A percentile compares a stretch with the other conserved stretches of the same genome.
Conservation (phyloP, 495 filamentous ascomycete species). For the Wilcoxina mikolae region DNA sequence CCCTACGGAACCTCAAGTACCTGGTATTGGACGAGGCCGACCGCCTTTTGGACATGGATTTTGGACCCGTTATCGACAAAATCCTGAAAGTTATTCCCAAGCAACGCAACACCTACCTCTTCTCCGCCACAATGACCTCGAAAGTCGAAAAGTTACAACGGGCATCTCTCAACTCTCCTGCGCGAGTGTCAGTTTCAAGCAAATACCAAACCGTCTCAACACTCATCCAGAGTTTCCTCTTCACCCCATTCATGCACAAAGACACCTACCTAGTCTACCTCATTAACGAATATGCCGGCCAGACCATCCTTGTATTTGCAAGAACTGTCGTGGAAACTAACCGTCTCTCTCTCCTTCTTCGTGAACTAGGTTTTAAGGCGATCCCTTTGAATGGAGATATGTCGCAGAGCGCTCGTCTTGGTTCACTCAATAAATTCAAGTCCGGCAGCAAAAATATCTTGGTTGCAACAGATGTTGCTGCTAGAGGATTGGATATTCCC, state of each 20-base stretch:
- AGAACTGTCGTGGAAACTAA: conserved; percentile 88
- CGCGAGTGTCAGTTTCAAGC: conserved; percentile 56
- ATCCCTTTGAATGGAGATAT: conserved; percentile 88
- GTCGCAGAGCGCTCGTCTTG: conserved; percentile 67
- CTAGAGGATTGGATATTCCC: conserved; percentile 88
- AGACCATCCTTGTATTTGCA: conserved; percentile 75
- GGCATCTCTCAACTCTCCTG: conserved; percentile 65
- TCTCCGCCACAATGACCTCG: conserved; percentile 82
- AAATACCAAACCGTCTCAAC: conserved; percentile 84
- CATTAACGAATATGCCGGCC: conserved; percentile 69
- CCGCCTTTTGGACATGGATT: conserved; percentile 80
- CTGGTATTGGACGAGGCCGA: conserved; percentile 96
- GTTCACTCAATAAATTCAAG: conserved; percentile 75
- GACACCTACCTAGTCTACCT: conserved; percentile 79
- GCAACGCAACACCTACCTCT: conserved; percentile 72
- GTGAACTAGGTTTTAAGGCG: conserved; percentile 64
- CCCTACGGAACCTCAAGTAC: conserved; percentile 93
- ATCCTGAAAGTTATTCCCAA: conserved; percentile 76
- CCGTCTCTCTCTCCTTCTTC: conserved; percentile 63
- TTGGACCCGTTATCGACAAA: conserved; percentile 82
- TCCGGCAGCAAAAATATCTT: conserved; percentile 62
- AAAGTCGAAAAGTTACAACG: conserved; percentile 87
- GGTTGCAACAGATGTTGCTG: conserved; percentile 91
- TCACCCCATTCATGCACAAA: conserved; percentile 81
- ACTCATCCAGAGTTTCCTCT: conserved; percentile 64